Evolutionary conservation across 1,284 basidiomycete genomes (phyloP).

Genomic region (Somion occarium): DNA sequence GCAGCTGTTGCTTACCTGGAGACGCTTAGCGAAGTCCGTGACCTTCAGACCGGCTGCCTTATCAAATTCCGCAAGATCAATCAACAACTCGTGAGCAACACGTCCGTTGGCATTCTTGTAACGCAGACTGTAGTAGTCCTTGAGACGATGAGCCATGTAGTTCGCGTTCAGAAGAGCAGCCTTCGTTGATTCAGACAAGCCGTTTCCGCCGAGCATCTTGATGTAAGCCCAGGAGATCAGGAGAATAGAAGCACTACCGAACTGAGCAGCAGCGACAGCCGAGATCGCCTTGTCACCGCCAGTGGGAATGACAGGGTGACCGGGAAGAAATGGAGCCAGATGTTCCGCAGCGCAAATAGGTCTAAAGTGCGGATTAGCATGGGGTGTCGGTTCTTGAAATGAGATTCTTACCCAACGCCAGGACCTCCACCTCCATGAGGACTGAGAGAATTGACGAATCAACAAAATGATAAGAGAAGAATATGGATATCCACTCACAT

Average conservation of each 20-base stretch:
- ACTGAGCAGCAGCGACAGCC: conserved; percentile 90
- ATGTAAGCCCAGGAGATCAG: conserved; percentile 98
- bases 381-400: background rate
- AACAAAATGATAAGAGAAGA: conserved; percentile 12
- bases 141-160: conserved; percentile 90
- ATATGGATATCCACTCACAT: conserved; percentile 46
- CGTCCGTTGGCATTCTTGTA: conserved; percentile 89
- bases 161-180: conserved; percentile 92
- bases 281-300: conserved; percentile 75
- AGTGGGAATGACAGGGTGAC: conserved; percentile 76
- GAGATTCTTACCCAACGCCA: conserved; percentile 68
- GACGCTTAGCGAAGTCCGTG: conserved; percentile 91
- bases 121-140: conserved; percentile 82
- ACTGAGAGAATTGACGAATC: too few species aligned
- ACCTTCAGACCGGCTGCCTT: conserved; percentile 87
- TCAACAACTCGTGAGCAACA: conserved; percentile 93
- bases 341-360: conserved; percentile 95
- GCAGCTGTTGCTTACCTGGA: conserved; percentile 63
- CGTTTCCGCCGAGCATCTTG: conserved; percentile 94
- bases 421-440: conserved; percentile 98
- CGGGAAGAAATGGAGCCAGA: conserved; percentile 91
- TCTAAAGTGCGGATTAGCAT: conserved; percentile 34
- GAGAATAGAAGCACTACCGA: conserved; percentile 91
- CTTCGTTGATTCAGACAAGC: conserved; percentile 82
- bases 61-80: conserved; percentile 95